Evolutionary conservation across 1,284 basidiomycete species (phyloP).

Genomic region (Fomitopsis pinicola): DNA sequence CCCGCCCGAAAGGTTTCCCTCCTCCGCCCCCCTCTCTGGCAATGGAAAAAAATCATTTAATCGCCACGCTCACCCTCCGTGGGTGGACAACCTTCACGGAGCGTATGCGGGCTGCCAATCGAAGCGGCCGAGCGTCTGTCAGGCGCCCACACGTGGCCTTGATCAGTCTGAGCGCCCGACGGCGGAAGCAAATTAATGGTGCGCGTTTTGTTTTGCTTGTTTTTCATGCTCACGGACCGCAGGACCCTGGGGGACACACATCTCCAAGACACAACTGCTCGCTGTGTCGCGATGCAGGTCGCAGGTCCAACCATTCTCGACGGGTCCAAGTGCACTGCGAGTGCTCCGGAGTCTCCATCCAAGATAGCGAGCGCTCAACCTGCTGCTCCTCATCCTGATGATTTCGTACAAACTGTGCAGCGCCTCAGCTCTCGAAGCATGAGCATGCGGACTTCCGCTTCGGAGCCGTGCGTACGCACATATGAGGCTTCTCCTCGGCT

Average conservation of each 20-base stretch:
- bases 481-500: neutral
- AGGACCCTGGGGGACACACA: too few relatives aligned
- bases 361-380: too few relatives aligned
- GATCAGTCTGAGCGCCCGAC: neutral
- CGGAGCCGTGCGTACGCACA: neutral
- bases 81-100: too few relatives aligned
- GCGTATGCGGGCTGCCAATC: too few relatives aligned
- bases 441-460: neutral
- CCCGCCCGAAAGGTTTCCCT: neutral
- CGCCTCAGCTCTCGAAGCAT: neutral
- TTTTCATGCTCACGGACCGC: neutral
- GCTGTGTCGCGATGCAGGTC: neutral
- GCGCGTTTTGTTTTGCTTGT: neutral
- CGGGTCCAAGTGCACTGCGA: neutral
- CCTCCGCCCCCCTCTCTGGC: too few relatives aligned
- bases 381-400: too few relatives aligned
- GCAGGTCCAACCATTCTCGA: too few relatives aligned
- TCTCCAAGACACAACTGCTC: too few relatives aligned
- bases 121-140: too few relatives aligned
- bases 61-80: too few relatives aligned
- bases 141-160: neutral
- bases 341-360: too few relatives aligned
- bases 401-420: neutral
- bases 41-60: too few relatives aligned
- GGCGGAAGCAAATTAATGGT: neutral